Percentiles rank a stretch among this genome's conserved stretches.
phyloP scores from a whole-genome alignment of 2,329 filamentous ascomycete genomes.

The Ascochyta pisi region DNA sequence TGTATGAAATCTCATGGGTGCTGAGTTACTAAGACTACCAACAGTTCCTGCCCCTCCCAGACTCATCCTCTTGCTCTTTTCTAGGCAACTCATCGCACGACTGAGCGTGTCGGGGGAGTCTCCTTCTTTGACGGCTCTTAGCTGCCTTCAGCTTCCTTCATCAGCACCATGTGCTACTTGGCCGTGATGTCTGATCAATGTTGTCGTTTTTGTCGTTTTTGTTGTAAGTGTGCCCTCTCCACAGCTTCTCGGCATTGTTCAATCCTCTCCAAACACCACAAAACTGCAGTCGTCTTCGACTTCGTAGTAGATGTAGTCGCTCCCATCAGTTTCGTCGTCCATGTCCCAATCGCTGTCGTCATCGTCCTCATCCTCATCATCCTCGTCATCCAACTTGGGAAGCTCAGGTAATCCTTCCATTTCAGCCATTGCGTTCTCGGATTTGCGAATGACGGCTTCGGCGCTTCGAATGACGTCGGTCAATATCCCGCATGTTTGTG shows the following conservation, averaged over 20 bases:
- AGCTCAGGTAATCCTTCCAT: slow-evolving; percentile 6
- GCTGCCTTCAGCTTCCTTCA: not conserved
- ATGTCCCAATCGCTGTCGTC: slow-evolving; percentile 35
- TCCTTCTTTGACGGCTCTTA: not conserved
- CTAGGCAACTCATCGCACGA: not conserved
- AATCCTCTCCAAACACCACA: slow-evolving; percentile 33
- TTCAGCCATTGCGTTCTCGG: slow-evolving; percentile 11
- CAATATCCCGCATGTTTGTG: slow-evolving; percentile 7
- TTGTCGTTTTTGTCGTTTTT: no score
- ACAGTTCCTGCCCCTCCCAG: not conserved
- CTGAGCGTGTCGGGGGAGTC: not conserved
- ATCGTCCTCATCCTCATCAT: slow-evolving; percentile 18
- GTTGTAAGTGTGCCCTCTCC: not conserved
- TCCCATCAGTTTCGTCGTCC: slow-evolving; percentile 19
- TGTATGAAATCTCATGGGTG: not conserved
- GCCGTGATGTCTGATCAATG: not conserved
- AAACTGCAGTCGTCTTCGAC: slow-evolving; percentile 29
- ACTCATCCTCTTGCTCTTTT: not conserved
- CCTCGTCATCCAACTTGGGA: slow-evolving; percentile 8
- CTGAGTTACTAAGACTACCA: not conserved
- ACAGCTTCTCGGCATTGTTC: not conserved
- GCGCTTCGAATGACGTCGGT: slow-evolving; percentile 9
- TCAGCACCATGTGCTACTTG: slow-evolving; percentile 8
- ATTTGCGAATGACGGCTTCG: slow-evolving; percentile 5
- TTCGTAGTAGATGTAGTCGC: slow-evolving; percentile 26